Conservation (phyloP, 371 early-diverging fungal species). For the Syncephalastrum contaminatum region DNA sequence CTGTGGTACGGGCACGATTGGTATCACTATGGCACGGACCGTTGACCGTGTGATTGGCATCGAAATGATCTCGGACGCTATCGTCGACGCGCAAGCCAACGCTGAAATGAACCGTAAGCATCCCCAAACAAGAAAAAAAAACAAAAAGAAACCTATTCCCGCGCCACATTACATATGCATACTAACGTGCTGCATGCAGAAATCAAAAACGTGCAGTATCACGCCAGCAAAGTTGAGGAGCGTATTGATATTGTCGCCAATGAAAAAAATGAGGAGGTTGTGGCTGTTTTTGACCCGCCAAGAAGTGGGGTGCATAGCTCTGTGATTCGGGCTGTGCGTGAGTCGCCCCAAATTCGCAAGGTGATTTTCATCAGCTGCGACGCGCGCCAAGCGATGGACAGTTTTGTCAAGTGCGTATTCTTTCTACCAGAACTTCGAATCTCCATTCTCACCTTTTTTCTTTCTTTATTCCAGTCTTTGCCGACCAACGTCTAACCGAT, state of each 20-base stretch:
- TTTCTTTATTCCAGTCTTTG: constrained; percentile 32
- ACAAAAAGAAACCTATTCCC: no score
- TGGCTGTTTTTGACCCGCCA: constrained; percentile 82
- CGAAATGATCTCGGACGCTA: constrained; percentile 71
- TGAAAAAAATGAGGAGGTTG: constrained; percentile 36
- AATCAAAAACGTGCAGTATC: constrained; percentile 57
- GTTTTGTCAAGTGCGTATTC: constrained; percentile 64
- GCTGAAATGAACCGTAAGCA: constrained; percentile 64
- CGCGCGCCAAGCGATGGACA: constrained; percentile 59
- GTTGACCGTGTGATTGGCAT: constrained; percentile 77
- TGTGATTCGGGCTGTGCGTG: constrained; percentile 68
- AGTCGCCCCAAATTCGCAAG: constrained; percentile 52
- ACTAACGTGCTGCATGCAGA: constrained; percentile 20
- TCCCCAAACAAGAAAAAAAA: not conserved
- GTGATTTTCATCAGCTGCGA: constrained; percentile 81
- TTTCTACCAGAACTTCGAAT: not conserved
- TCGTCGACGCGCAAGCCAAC: constrained; percentile 76
- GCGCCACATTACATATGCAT: constrained; percentile 6
- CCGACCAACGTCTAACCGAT: constrained; percentile 66
- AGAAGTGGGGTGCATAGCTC: constrained; percentile 61
- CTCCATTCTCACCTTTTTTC: constrained; percentile 5
- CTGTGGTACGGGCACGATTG: constrained; percentile 90
- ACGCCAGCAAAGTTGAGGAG: constrained; percentile 67
- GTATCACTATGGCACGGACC: constrained; percentile 70
- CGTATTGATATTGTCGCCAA: constrained; percentile 47